Percentiles rank a stretch among this genome's conserved stretches.
Conservation (phyloP, 2,329 filamentous ascomycete species). For the Paecilomyces dactylethromorphus region DNA sequence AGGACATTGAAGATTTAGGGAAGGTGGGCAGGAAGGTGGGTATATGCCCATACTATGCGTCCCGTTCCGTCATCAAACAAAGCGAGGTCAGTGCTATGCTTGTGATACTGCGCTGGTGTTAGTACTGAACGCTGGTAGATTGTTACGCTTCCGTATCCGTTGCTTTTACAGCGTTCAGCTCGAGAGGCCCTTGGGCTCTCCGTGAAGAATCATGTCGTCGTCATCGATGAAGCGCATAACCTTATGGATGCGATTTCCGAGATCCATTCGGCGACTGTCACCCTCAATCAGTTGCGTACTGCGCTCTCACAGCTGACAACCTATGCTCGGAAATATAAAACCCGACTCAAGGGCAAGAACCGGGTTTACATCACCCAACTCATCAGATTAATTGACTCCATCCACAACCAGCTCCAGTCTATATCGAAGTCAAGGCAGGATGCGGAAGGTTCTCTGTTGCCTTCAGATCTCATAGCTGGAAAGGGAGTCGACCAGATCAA, state of each 20-base stretch:
- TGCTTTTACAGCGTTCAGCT: constrained; percentile 79
- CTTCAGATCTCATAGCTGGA: constrained; percentile 66
- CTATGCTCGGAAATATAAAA: constrained; percentile 84
- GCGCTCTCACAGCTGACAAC: constrained; percentile 69
- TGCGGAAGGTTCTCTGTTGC: constrained; percentile 61
- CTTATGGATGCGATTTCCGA: constrained; percentile 89
- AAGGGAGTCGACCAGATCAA: constrained; percentile 96
- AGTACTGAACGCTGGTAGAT: constrained; percentile 45
- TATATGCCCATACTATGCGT: constrained; percentile 96
- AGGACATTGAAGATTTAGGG: constrained; percentile 89
- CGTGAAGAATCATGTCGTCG: constrained; percentile 80
- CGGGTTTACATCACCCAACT: constrained; percentile 85
- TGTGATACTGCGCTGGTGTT: background rate
- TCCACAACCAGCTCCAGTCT: constrained; percentile 61
- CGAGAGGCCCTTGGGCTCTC: constrained; percentile 82
- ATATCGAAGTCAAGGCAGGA: constrained; percentile 35
- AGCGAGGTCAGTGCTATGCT: constrained; percentile 53
- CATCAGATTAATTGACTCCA: constrained; percentile 72
- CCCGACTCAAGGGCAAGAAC: constrained; percentile 83
- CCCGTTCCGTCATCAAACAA: constrained; percentile 70
- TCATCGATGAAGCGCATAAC: constrained; percentile 96
- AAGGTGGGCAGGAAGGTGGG: constrained; percentile 69
- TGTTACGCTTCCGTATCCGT: constrained; percentile 83
- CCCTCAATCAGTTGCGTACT: constrained; percentile 63
- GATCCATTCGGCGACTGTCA: constrained; percentile 75